These are phyloP conservation scores for Leccinum subgranulosum DNA, from an alignment of 768 basidiomycete species.

Conservation along the genomic window DNA sequence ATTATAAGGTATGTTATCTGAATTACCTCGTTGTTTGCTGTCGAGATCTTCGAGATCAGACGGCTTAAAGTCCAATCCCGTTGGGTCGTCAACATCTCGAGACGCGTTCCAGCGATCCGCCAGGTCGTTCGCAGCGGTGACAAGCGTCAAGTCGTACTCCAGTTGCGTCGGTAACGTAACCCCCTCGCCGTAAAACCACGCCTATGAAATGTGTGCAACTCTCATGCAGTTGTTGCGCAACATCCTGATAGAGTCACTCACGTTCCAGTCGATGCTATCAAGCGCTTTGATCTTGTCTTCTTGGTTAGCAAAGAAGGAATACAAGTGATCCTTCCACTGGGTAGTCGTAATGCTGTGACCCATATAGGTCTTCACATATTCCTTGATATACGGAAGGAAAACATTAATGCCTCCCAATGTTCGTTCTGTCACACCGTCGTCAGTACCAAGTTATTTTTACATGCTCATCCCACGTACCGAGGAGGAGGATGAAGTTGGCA, in stretches of 20 bases:
- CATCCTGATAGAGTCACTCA: slow-evolving; percentile 24
- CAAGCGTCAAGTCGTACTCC: slow-evolving; percentile 53
- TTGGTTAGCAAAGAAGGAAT: slow-evolving; percentile 44
- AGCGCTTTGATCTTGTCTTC: slow-evolving; percentile 46
- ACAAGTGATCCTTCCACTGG: slow-evolving; percentile 58
- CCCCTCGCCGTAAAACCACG: slow-evolving; percentile 59
- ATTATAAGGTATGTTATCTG: neutral
- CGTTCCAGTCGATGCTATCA: slow-evolving; percentile 56
- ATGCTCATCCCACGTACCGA: slow-evolving; percentile 45
- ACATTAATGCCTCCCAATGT: slow-evolving; percentile 54
- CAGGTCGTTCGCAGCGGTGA: slow-evolving; percentile 47
- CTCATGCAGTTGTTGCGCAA: neutral
- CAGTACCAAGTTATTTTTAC: neutral
- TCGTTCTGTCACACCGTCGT: slow-evolving; percentile 35
- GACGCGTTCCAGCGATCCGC: slow-evolving; percentile 53
- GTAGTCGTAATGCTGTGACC: slow-evolving; percentile 55
- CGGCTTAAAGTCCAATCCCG: slow-evolving; percentile 38
- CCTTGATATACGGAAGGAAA: slow-evolving; percentile 54
- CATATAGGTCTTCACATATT: slow-evolving; percentile 54
- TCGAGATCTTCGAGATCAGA: slow-evolving; percentile 47
- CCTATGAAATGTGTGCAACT: slow-evolving; percentile 25
- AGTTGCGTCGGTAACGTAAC: slow-evolving; percentile 44
- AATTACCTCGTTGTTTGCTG: slow-evolving; percentile 48
- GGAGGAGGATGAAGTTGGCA: slow-evolving; percentile 78
- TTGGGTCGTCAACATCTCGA: slow-evolving; percentile 32